Base-by-base conservation (phyloP, 75 land plant species). In the Picea glauca region DNA sequence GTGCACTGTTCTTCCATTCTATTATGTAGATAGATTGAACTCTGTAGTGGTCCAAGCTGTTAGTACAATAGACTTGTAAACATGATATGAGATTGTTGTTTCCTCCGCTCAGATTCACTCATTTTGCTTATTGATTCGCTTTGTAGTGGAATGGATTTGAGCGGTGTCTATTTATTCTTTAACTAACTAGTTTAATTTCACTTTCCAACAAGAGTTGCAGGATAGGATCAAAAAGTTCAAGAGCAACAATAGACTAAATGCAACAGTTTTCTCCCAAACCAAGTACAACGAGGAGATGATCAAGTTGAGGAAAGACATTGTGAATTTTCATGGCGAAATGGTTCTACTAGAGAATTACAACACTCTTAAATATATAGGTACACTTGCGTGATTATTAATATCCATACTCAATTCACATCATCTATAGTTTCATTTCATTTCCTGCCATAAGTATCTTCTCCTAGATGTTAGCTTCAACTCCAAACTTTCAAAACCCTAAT, bases 271-370 rank as follows among this genome's bases (percentile, higher is more conserved):
- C 17, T 83, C 84, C 43, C 88, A 85, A 58, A 56, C 40, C 4
- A 78, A 72, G 50, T 83, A 80, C 75, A 75, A 83, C 62, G 92
- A 90, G 43, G 92, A 95, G 78, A 84, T 91, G 85, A 63, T 63
- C 9, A 83, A 72, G 61, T 88, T 95, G 21, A 83, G 87, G 78
- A 90, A 89, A 62, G 93, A 95, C 54, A 88, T 95, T 66, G 93
- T 95, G 31, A 83, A 95, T 77, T 91, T 95, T 43, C 98, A 95
- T 72, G 98, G 98, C 0, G 98, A 95, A 83, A 95, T 95, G 98
- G 96, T 95, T 9, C 84, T 95, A 14, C 80, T 95, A 43, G 84
- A 78, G 67, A 95, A 95, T 58, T 95, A 95, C 81, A 95, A 96
- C 92, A 86, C 87, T 72, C 75, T 95, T 76, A 95, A 95, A 72